A percentile compares a stretch with the other conserved stretches of the same genome.
phyloP scores from a whole-genome alignment of 1,284 basidiomycete genomes.

The Laetiporus sulphureus region DNA sequence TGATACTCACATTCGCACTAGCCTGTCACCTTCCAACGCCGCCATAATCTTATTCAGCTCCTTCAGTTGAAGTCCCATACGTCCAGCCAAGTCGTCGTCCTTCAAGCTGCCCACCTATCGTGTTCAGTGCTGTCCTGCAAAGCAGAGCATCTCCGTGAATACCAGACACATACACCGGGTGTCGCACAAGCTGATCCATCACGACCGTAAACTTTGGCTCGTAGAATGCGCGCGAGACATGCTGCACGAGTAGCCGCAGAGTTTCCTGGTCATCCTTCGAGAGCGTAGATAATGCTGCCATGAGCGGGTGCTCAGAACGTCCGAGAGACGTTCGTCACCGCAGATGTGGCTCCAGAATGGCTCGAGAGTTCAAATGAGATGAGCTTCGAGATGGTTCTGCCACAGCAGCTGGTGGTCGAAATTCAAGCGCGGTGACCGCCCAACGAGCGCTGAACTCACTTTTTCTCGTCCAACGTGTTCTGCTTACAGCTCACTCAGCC shows the following conservation, averaged over 20 bases:
- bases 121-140: conserved; percentile 8
- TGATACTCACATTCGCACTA: conserved; percentile 72
- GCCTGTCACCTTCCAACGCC: conserved; percentile 76
- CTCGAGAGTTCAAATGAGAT: too few species aligned
- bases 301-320: too few species aligned
- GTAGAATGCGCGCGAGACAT: conserved; percentile 92
- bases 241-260: conserved; percentile 80
- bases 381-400: too few species aligned
- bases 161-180: conserved; percentile 82
- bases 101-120: conserved; percentile 53
- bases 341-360: too few species aligned
- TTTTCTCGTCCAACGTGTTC: too few species aligned
- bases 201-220: conserved; percentile 89
- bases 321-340: too few species aligned
- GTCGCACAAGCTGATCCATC: conserved; percentile 86
- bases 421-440: too few species aligned
- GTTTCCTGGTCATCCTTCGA: conserved; percentile 71
- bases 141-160: too few species aligned
- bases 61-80: conserved; percentile 85
- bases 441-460: too few species aligned
- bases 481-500: too few species aligned
- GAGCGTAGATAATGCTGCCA: too few species aligned
- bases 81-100: conserved; percentile 86
- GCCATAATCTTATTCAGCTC: conserved; percentile 92
- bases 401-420: too few species aligned